Evolutionary conservation across 2,329 filamentous ascomycete species (phyloP), one percentile per base, ranked within the genome.

Genomic region (Zymoseptoria crescenta): DNA sequence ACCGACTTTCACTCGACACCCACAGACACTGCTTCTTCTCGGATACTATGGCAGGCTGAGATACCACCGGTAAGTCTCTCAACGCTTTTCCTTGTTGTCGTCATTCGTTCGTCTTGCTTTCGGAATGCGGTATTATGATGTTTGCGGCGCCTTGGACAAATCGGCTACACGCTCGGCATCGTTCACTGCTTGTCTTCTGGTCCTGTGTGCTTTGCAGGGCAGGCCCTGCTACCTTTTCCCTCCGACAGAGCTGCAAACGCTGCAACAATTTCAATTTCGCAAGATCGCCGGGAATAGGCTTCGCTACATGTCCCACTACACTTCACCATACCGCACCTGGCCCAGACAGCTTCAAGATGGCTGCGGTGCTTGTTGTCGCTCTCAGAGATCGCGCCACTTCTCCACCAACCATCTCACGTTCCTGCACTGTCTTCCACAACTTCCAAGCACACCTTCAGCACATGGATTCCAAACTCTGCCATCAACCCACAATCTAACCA

Each of bases 401-500:
- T 45, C 35, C 35, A 16, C 35, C 13, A 6, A 16, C 16, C 35
- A n/a, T 4, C 13, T 7, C 13, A 13, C 35, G n/a, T 45, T 13
- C n/a, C 35, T n/a, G 35, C 35, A 6, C n/a, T 7, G 1, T 16
- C 13, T 16, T 45, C 35, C 7, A 3, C 24, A 2, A 24, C 24
- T 4, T 2, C 24, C 41, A 5, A 48, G 2, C 41, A 48, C 41
- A 5, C 41, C 41, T 21, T 21, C 49, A 51, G 20, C 49, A 24
- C 19, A 21, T 21, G 49, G 9, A 27, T 28, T 16, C 10, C 16
- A 3, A 49, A 45, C 45, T 49, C 19, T 51, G 13, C 35, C 51
- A 35, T 55, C 24, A 28, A 21, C 55, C 3, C 49, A 54, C 49
- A 45, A 60, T 60, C 63, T 65, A 58, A 65, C 63, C 20, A 48